phyloP scores from a whole-genome alignment of 352 stramenopile species.

The Pelagophyceae sp. region DNA sequence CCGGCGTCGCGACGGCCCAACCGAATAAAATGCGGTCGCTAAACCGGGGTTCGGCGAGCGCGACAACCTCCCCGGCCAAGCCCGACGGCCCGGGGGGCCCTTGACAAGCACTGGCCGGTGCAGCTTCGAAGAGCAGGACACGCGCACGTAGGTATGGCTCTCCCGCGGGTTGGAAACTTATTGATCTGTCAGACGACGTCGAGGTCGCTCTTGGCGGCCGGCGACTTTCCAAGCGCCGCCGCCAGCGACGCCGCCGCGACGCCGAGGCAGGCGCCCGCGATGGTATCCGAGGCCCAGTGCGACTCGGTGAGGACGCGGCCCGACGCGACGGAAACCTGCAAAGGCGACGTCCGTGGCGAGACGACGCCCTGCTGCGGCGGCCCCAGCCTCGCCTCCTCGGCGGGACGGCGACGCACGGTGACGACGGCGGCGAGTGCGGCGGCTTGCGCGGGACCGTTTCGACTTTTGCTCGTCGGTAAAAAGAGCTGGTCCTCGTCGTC shows the following conservation, averaged over 20 bases:
- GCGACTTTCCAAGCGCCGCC: neutral
- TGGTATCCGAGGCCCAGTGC: neutral
- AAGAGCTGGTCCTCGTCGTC: no score
- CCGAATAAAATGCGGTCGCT: neutral
- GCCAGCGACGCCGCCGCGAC: neutral
- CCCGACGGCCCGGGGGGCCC: no score
- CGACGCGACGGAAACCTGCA: neutral
- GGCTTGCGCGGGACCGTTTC: no score
- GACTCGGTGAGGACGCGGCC: constrained; percentile 9
- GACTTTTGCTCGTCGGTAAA: no score
- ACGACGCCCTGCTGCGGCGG: no score
- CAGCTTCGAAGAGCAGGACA: no score
- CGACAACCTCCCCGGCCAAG: no score
- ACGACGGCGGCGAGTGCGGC: neutral
- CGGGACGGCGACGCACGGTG: no score
- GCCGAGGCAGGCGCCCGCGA: constrained; percentile 10
- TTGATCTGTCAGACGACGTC: neutral
- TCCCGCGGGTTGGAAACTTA: neutral
- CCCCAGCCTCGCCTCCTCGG: neutral
- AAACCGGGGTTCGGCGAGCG: no score
- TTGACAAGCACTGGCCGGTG: no score
- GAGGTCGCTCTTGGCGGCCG: neutral
- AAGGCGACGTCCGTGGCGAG: neutral
- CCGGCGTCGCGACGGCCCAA: neutral
- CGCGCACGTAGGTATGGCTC: neutral